phyloP scores from a whole-genome alignment of 2,329 filamentous ascomycete species.

The Phyllosticta paracitricarpa region DNA sequence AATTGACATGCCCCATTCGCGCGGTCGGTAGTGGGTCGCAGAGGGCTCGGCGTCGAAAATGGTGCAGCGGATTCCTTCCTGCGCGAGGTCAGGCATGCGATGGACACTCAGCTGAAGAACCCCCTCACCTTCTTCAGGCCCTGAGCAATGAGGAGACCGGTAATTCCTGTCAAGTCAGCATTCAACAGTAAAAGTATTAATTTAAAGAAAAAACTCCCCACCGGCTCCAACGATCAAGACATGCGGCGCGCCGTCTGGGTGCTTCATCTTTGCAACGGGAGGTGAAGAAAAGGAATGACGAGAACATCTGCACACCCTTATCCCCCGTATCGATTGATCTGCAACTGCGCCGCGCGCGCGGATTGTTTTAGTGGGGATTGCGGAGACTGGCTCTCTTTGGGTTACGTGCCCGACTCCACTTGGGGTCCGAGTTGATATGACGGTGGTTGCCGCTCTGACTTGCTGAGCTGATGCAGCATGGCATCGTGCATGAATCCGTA shows the following conservation, averaged over 20 bases:
- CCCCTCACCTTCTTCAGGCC: slow-evolving; percentile 29
- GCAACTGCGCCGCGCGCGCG: not conserved
- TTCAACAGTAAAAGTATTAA: not conserved
- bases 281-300: not conserved
- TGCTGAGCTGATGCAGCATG: not conserved
- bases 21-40: slow-evolving; percentile 4
- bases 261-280: not conserved
- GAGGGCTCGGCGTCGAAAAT: slow-evolving; percentile 11
- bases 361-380: not conserved
- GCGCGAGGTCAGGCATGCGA: not conserved
- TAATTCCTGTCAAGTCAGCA: slow-evolving; percentile 6
- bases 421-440: not conserved
- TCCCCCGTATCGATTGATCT: not conserved
- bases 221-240: slow-evolving; percentile 11
- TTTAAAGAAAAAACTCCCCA: not conserved
- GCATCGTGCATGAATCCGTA: too few species aligned
- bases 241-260: not conserved
- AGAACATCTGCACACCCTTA: not conserved
- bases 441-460: not conserved
- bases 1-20: slow-evolving; percentile 16
- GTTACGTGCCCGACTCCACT: not conserved
- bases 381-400: not conserved
- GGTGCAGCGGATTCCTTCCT: slow-evolving; percentile 12
- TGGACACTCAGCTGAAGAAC: not conserved
- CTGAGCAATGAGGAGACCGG: slow-evolving; percentile 32